Base-by-base conservation (phyloP, 2,329 filamentous ascomycete genomes). In the Neofusicoccum cordaticola region DNA sequence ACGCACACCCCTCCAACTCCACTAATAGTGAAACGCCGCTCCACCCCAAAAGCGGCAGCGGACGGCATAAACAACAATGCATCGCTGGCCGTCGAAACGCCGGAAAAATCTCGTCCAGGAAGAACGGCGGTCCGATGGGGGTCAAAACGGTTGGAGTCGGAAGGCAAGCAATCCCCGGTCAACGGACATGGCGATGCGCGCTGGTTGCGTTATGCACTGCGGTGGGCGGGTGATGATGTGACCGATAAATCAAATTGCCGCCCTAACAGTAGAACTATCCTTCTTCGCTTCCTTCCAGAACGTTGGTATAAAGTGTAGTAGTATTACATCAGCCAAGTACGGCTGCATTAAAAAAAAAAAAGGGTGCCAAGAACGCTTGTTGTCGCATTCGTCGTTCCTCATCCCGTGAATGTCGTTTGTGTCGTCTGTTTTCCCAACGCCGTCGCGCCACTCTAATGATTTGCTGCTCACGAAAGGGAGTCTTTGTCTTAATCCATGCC, bases 401-500 rank as follows among this genome's bases (percentile, higher is more conserved):
- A 22, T 44, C 58, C 35, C 44, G 13, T 12, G 1, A 19, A 58
- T 27, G 15, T 44, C 53, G 22, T 19, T 37, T 27, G 17, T 34
- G 47, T 34, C 41, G 6, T 17, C n/a, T 15, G 12, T 53, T 22
- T 6, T 22, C 31, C 34, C 15, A 47, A 60, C 53, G 41, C 53
- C 53, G n/a, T 12, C 35, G 22, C 39, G 37, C 60, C 47, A 11
- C 39, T 19, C 17, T 42, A 37, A 22, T 63, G 41, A 34, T 39
- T 6, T 27, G 17, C 12, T 22, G 22, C 13, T 39, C 13, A 39
- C 9, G 13, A 31, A 45, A 44, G 27, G 27, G 44, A 41, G n/a
- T 1, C 27, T 31, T 13, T 15, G 11, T 27, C 15, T 44, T 42
- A 96, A 72, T 87, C 88, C 84, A 90, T 92, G 62, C 93, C 92